Evolutionary conservation across 2,329 filamentous ascomycete genomes (phyloP), one percentile per base, ranked within the genome.

Genomic region (Aureobasidium sp.): DNA sequence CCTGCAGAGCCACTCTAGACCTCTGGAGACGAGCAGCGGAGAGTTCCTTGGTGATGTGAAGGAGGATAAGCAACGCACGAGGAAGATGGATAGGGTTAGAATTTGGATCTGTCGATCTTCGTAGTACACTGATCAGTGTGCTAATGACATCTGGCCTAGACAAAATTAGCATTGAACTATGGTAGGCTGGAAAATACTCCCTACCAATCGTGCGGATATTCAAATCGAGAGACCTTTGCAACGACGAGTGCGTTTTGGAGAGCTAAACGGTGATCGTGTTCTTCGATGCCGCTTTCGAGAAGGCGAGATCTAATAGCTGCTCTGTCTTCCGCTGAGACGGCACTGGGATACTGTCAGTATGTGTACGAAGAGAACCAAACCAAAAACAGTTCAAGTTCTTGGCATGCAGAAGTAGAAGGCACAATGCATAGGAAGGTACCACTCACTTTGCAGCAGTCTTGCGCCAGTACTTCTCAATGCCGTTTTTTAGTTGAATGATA

Each of bases 401-500:
- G 40, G 19, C 53, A n/a, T 17, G 17, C 24, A 24, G 31, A 19
- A 57, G 31, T 14, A 12, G 33, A 49, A 50, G 11, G 12, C 17
- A 45, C 14, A 6, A 8, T 2, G 33, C 11, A 4, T 27, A 1
- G 8, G 45, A 48, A 31, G 45, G 24, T 6, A 42, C 15, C 24
- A 53, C 73, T 31, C 84, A 82, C 71, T 87, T 85, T 62, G 88
- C 83, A 54, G 90, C 85, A 37, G 89, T 89, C 71, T 81, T 90
- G 71, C 94, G 84, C 94, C 94, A 99, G 74, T 91, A 91, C 72
- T 88, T 91, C 72, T 97, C 93, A 74, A 97, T 92, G 61, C 92
- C 94, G 73, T 97, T 97, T 73, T 97, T 97, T 60, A 99, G 81
- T 72, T 96, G 90, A 67, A 97, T 96, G 62, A 97, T 85, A 60